Evolutionary conservation across 352 stramenopile species (phyloP).

Genomic region (Elongisporangium prolatum): DNA sequence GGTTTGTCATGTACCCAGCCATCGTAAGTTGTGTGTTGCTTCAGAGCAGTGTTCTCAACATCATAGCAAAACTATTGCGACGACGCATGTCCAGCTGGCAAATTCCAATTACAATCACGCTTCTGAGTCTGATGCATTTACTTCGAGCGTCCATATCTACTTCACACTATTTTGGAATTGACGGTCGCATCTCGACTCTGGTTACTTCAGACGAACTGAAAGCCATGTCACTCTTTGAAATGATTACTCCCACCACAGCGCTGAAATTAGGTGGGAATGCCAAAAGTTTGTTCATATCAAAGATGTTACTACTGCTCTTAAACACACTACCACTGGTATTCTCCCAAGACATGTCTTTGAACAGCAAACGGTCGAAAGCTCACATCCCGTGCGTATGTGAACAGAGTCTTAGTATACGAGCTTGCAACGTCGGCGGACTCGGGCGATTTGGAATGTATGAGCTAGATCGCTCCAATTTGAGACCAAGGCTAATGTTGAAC

Average conservation of each 20-base stretch:
- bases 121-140: conserved; percentile 32
- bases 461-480: not conserved
- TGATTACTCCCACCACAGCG: too few relatives aligned
- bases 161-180: not conserved
- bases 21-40: conserved; percentile 31
- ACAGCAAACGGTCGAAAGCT: not conserved
- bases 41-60: conserved; percentile 40
- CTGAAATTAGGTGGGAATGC: conserved; percentile 27
- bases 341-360: not conserved
- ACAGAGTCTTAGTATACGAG: conserved; percentile 15
- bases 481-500: not conserved
- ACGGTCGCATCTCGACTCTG: conserved; percentile 25
- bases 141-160: conserved; percentile 12
- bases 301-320: conserved; percentile 29
- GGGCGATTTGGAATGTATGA: conserved; percentile 7
- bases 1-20: conserved; percentile 42
- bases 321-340: conserved; percentile 31
- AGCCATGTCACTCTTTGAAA: conserved; percentile 14
- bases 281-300: conserved; percentile 25
- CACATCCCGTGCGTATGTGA: conserved; percentile 11
- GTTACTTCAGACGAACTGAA: conserved; percentile 24
- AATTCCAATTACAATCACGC: conserved; percentile 28
- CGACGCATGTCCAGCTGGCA: conserved; percentile 25
- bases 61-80: conserved; percentile 28
- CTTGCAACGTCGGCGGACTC: conserved; percentile 18